Evolutionary conservation across 2,329 filamentous ascomycete species (phyloP).

Genomic region (Epicoccum nigrum): DNA sequence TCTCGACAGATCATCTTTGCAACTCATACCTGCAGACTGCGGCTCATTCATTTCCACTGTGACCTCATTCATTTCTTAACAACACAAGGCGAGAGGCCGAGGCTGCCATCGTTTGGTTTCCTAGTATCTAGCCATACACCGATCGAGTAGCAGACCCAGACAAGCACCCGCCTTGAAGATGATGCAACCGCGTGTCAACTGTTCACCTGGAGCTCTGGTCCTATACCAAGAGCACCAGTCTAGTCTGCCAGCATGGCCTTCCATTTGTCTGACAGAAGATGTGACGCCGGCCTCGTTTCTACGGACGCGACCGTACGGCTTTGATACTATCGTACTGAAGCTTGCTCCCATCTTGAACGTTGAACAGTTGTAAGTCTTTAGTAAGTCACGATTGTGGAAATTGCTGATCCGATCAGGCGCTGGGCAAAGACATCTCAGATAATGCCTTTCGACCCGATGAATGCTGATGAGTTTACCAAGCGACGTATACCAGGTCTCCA

Average conservation of each 20-base stretch:
- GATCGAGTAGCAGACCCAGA: no score
- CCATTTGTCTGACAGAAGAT: constrained; percentile 24
- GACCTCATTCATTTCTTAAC: no score
- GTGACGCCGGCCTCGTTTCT: constrained; percentile 17
- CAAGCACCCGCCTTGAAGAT: no score
- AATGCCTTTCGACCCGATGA: constrained; percentile 17
- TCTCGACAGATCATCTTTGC: background rate
- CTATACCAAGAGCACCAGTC: background rate
- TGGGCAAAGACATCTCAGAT: constrained; percentile 27
- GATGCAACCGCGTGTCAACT: background rate
- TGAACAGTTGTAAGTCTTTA: background rate
- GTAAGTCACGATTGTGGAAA: background rate
- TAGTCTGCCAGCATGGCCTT: background rate
- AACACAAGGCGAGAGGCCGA: no score
- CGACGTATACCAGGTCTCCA: constrained; percentile 13
- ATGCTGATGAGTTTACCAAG: background rate
- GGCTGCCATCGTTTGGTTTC: no score
- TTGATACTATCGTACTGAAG: constrained; percentile 15
- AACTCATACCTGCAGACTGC: no score
- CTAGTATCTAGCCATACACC: no score
- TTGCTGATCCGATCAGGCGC: constrained; percentile 21
- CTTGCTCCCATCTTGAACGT: background rate
- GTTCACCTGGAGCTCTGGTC: background rate
- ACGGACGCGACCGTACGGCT: constrained; percentile 16
- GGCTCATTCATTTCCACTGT: background rate